Base-by-base conservation (phyloP, 768 basidiomycete species). In the Tricholoma sp. region DNA sequence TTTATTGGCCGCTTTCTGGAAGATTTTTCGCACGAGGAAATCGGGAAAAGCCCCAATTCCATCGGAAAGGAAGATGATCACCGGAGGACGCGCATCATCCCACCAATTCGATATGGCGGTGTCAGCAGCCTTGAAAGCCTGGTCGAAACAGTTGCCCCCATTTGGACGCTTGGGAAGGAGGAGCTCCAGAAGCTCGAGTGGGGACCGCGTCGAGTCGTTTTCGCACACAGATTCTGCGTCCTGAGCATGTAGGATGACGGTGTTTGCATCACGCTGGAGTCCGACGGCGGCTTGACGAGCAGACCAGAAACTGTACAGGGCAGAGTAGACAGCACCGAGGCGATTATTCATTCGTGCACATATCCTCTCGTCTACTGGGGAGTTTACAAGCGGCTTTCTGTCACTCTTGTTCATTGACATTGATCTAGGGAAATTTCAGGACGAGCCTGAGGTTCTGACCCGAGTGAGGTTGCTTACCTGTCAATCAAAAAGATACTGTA, bases 261-360 rank as follows among this genome's bases (percentile, higher is more conserved):
- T 83, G 59, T 85, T 86, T 1, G 84, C 72, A 56, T 85, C 85
- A 31, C 74, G 67, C 24, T 80, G 74, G 11, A 50, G 49, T 36
- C 52, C 62, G 20, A 74, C 50, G 2, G 76, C 75, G 12, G 73
- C 67, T 12, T 74, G 70, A 4, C 84, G 75, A 0, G 85, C 75
- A 10, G 68, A 58, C 84, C 84, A 86, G 64, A 86, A 86, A 15
- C 71, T 69, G 53, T 82, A 66, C 10, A 85, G 59, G 0, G 84
- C 77, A 0, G 82, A 80, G 37, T 78, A 80, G 0, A 85, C 84
- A 0, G 84, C 82, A 1, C 84, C 84, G 12, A 83, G 73, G 32
- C 84, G 68, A 58, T 86, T 79, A 57, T 81, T 65, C 37, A 70
- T 68, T 0, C 52, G 58, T 15, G 63, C 65, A 8, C 61, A 52